Percentiles rank a stretch among this genome's conserved stretches.
Conservation (phyloP, 306 rosid genomes). For the Begonia loranthoides region DNA sequence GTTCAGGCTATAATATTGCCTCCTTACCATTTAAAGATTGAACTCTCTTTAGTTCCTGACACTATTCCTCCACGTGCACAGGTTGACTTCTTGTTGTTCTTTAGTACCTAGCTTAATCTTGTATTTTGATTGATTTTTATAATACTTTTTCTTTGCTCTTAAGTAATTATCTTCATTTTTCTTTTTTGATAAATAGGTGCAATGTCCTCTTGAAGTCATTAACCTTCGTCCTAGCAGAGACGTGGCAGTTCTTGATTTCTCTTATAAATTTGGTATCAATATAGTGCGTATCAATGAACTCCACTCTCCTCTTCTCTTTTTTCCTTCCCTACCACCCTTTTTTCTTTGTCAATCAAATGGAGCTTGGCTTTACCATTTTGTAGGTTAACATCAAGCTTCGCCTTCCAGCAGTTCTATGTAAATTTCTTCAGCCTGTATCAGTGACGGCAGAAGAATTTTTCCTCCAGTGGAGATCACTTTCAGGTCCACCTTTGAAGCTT, state of each 20-base stretch:
- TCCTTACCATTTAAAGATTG: slow-evolving; percentile 80
- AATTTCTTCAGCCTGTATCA: slow-evolving; percentile 85
- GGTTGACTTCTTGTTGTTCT: slow-evolving; percentile 23
- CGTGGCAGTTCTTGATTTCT: slow-evolving; percentile 89
- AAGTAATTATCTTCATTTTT: slow-evolving; percentile 8
- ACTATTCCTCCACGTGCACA: slow-evolving; percentile 99
- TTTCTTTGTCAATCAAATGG: neutral
- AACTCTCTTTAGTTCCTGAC: slow-evolving; percentile 88
- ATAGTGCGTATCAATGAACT: no score
- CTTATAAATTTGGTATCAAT: slow-evolving; percentile 61
- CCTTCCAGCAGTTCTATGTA: slow-evolving; percentile 78
- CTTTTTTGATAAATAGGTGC: slow-evolving; percentile 49
- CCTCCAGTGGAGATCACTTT: slow-evolving; percentile 90
- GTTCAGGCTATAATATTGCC: slow-evolving; percentile 88
- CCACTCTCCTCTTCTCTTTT: slow-evolving; percentile 4
- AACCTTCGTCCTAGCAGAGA: slow-evolving; percentile 95
- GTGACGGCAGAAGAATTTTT: slow-evolving; percentile 83
- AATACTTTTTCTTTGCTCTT: neutral
- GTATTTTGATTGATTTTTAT: neutral
- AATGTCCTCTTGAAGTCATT: slow-evolving; percentile 90
- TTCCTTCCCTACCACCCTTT: neutral
- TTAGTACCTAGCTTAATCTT: neutral
- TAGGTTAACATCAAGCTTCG: slow-evolving; percentile 90
- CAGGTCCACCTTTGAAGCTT: slow-evolving; percentile 98
- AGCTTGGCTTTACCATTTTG: slow-evolving; percentile 1